Base-by-base conservation (phyloP, 306 rosid genomes). In the Cicer chorassanicum region DNA sequence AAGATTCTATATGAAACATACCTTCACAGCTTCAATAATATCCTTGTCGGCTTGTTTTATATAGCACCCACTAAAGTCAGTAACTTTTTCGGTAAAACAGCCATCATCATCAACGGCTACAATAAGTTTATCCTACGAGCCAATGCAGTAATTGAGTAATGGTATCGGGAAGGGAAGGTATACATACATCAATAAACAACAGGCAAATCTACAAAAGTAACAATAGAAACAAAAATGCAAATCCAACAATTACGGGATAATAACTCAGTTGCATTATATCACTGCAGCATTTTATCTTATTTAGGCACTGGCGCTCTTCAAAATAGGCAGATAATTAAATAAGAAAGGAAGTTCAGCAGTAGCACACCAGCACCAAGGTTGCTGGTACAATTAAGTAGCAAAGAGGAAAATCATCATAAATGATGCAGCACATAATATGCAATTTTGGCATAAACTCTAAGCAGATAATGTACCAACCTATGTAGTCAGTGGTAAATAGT, bases 81-180 rank as follows among this genome's bases (percentile, higher is more conserved):
- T 78, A 81, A 92, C 80, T 83, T 84, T 92, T 56, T 82, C 82
- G 0, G 89, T 94, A 81, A 94, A 94, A 88, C 93, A 88, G 68
- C 99, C 99, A 90, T 94, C 97, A 60, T 94, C 99, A 67, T 94
- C 99, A 69, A 94, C 97, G 55, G 97, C 97, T 59, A 94, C 97
- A 70, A 84, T 83, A 79, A 94, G 70, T 59, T 83, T 86, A 81
- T 94, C 97, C 97, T 91, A 76, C 82, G 90, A 44, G 48, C 66
- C 65, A 76, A 83, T 38, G 66, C 18, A 68, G 18, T 50, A 50
- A 2, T 38, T 61, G 54, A 71, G 56, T 65, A 65, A 24, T 16
- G 9, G 19, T 7, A 70, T 48, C 12, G 39, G 10, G 48, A 66
- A 80, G 21, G 44, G 6, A 61, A 77, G 71, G 19, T 24, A 44